Percentiles rank a stretch among this genome's conserved stretches.
phyloP scores from a whole-genome alignment of 2,329 filamentous ascomycete species.

The Aspergillus fumigatiaffinis region DNA sequence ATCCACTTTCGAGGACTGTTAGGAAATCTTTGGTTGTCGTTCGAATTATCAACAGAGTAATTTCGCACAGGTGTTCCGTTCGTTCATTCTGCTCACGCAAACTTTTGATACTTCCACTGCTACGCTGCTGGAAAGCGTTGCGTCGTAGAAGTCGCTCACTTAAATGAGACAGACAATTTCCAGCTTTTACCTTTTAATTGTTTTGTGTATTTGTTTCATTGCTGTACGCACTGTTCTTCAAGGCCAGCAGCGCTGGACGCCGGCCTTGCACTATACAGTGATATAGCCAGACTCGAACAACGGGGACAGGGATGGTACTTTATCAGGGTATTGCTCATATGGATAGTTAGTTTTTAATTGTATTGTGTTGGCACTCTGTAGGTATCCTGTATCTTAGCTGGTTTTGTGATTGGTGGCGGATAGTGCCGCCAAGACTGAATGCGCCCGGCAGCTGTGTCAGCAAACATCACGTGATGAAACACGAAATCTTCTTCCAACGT shows the following conservation, averaged over 20 bases:
- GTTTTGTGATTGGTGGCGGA: background rate
- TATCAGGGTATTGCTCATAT: background rate
- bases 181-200: background rate
- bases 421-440: background rate
- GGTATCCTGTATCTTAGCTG: background rate
- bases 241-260: background rate
- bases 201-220: background rate
- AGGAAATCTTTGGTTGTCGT: background rate
- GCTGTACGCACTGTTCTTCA: background rate
- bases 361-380: background rate
- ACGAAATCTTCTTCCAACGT: slow-evolving; percentile 33
- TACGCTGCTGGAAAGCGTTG: background rate
- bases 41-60: background rate
- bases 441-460: slow-evolving; percentile 23
- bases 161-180: background rate
- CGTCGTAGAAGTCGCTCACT: background rate
- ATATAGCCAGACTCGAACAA: background rate
- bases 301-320: background rate
- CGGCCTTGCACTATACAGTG: background rate
- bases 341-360: background rate
- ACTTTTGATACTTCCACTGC: background rate
- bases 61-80: background rate
- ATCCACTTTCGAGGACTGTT: background rate
- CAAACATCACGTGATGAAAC: slow-evolving; percentile 20
- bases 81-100: background rate